Conservation (phyloP, 2,329 filamentous ascomycete genomes). For the Iodosphaeria phyllophila region DNA sequence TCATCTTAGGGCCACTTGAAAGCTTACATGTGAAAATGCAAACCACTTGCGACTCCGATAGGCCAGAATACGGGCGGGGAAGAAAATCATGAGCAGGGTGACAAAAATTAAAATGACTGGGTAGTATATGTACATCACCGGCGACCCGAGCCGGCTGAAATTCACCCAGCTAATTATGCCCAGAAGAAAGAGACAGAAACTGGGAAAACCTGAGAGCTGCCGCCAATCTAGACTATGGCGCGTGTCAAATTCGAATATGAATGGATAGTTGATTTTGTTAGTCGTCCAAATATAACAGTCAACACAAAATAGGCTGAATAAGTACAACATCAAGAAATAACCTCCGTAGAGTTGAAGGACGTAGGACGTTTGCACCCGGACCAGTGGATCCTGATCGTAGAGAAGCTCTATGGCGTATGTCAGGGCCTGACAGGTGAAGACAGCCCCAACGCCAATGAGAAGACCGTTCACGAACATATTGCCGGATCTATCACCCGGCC, state of each 20-base stretch:
- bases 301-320: conserved; percentile 71
- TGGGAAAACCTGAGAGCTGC: conserved; percentile 70
- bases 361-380: conserved; percentile 41
- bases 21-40: conserved; percentile 65
- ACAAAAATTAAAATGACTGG: conserved; percentile 63
- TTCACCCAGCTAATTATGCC: conserved; percentile 81
- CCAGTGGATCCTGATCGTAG: conserved; percentile 23
- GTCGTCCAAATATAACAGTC: conserved; percentile 68
- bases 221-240: conserved; percentile 79
- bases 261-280: conserved; percentile 85
- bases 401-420: conserved; percentile 39
- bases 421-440: conserved; percentile 48
- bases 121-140: conserved; percentile 65
- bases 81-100: conserved; percentile 48
- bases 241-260: conserved; percentile 92
- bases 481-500: conserved; percentile 32
- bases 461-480: conserved; percentile 44
- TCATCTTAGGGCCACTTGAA: neutral
- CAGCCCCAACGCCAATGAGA: conserved; percentile 46
- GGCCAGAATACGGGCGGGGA: conserved; percentile 59
- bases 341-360: conserved; percentile 82
- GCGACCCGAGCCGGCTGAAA: conserved; percentile 49
- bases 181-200: conserved; percentile 60
- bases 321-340: conserved; percentile 67
- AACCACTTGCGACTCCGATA: conserved; percentile 70